A percentile compares a stretch with the other conserved stretches of the same genome.
Evolutionary conservation across 1,284 basidiomycete genomes (phyloP).

Genomic region (Trichosporon coremiiforme): DNA sequence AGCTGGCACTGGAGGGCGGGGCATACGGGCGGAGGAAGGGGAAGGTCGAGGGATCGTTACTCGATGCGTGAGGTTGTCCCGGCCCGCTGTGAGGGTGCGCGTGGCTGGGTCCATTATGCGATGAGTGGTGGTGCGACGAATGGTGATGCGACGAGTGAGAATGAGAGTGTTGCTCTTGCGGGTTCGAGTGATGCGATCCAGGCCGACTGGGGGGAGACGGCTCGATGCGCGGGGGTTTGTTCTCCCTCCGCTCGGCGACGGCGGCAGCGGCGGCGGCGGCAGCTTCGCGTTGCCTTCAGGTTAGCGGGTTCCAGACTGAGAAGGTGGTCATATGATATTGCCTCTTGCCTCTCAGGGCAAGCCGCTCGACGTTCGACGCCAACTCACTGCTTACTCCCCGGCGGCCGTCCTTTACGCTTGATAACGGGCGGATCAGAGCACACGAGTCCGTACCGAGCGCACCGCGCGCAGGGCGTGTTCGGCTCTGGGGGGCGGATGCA

Average conservation of each 20-base stretch:
- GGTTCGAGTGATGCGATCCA: not conserved
- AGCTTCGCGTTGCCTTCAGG: conserved; percentile 8
- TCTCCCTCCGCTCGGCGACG: not conserved
- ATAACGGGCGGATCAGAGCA: conserved; percentile 37
- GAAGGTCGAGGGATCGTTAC: not conserved
- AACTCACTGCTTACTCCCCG: conserved; percentile 25
- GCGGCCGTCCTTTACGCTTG: conserved; percentile 38
- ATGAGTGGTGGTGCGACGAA: not conserved
- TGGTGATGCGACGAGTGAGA: not conserved
- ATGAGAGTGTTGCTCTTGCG: not conserved
- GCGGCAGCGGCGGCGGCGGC: conserved; percentile 15
- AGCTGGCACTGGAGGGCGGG: not conserved
- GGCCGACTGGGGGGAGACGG: not conserved
- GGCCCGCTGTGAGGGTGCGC: not conserved
- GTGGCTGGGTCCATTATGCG: not conserved
- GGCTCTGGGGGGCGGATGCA: conserved; percentile 34
- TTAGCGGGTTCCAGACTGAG: no score
- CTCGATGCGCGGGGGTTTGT: not conserved
- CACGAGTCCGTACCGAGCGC: conserved; percentile 34
- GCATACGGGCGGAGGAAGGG: conserved; percentile 1
- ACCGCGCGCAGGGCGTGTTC: conserved; percentile 34
- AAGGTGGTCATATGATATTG: no score
- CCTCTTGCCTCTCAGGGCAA: no score
- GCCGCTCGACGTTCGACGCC: no score
- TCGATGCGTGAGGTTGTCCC: not conserved